Evolutionary conservation across 2,329 filamentous ascomycete species (phyloP), one percentile per base, ranked within the genome.

Genomic region (Claviceps africana): DNA sequence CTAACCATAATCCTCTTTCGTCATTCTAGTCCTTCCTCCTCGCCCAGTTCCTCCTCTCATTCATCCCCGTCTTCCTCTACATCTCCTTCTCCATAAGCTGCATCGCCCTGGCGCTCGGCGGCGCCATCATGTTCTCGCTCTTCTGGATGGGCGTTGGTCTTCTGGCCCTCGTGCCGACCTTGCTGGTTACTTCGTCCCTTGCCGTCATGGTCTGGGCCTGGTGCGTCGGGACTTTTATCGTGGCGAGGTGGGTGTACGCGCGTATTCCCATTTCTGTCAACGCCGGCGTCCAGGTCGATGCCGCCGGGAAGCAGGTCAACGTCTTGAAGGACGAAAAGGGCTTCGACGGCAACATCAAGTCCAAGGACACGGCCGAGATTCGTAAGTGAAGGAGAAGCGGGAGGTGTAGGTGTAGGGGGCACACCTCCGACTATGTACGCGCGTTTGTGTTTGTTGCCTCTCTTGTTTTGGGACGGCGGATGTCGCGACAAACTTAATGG

Each of bases 31-130:
- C 81, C 54, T 87, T 93, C 64, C 63, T 88, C 53, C 67, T 78
- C 46, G 71, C 76, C 31, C 86, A 90, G 64, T 60, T 83, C 53
- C 64, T 81, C 54, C 74, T 89, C 56, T 81, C 81, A 15, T 75
- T 81, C 53, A 65, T 86, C 15, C 87, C 87, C 1, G 60, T 90
- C 54, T 66, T 82, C 42, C 68, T 89, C 56, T 91, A 93, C 70
- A 56, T 76, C 52, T 70, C 77, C 58, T 88, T 90, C 71, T 72
- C 76, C 52, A 58, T 82, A 42, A 79, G 78, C 40, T 77, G 82
- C 54, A 67, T 83, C 56, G 65, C 82, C 56, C 76, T 88, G 63
- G 77, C 83, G 17, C 62, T 86, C 42, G 67, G 81, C 43, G 73
- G 75, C 31, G 82, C 82, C 13, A 60, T 86, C 40, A 60, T 82